Percentiles rank a stretch among this genome's conserved stretches.
These are phyloP conservation scores for Paramecium tetraurelia DNA, from an alignment of 73 alveolate genomes.

Conservation along the genomic window DNA sequence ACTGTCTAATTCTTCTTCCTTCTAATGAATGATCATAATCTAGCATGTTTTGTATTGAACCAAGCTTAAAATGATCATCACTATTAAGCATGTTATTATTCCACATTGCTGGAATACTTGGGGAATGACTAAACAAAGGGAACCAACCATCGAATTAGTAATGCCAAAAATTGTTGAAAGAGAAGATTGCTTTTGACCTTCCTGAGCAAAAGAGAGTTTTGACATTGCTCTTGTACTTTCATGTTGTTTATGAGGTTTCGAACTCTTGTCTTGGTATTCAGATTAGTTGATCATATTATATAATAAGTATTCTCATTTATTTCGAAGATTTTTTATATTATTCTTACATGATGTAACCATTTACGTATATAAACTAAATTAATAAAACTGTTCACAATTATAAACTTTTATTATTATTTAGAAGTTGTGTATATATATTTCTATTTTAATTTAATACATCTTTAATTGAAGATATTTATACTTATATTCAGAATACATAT, in stretches of 20 bases:
- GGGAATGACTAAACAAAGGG: slow-evolving; percentile 52
- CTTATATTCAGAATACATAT: neutral
- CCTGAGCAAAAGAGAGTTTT: neutral
- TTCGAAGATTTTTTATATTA: neutral
- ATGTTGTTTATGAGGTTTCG: neutral
- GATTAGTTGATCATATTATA: slow-evolving; percentile 11
- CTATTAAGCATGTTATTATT: neutral
- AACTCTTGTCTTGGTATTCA: neutral
- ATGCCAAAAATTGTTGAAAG: slow-evolving; percentile 40
- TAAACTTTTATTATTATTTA: neutral
- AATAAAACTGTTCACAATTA: neutral
- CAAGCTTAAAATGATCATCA: slow-evolving; percentile 34
- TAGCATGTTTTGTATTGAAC: slow-evolving; percentile 48
- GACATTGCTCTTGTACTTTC: slow-evolving; percentile 21
- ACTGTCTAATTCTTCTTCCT: slow-evolving; percentile 33
- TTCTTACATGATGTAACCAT: neutral
- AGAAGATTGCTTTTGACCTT: neutral
- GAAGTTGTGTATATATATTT: neutral
- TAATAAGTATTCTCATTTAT: neutral
- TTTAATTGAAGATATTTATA: neutral
- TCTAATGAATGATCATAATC: slow-evolving; percentile 27
- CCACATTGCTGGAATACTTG: slow-evolving; percentile 28
- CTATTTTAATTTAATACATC: too few species aligned
- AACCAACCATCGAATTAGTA: slow-evolving; percentile 63
- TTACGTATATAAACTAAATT: neutral